phyloP scores from a whole-genome alignment of 2,329 filamentous ascomycete species.

The Aspergillus hiratsukae region DNA sequence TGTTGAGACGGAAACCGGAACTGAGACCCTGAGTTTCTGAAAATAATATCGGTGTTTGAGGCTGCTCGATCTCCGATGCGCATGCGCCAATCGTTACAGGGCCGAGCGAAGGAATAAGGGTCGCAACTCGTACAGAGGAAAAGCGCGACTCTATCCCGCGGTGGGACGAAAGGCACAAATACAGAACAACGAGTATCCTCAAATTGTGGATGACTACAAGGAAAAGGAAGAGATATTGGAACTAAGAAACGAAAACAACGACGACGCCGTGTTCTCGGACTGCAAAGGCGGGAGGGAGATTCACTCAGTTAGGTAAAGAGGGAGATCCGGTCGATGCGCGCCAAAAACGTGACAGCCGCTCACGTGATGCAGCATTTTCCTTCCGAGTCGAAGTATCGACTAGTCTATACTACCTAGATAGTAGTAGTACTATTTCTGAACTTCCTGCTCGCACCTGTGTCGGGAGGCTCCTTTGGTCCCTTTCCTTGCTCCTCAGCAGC shows the following conservation, averaged over 20 bases:
- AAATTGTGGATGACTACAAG: background rate
- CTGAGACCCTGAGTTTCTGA: background rate
- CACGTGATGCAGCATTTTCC: slow-evolving; percentile 31
- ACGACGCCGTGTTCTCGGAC: slow-evolving; percentile 5
- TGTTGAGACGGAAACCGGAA: slow-evolving; percentile 1
- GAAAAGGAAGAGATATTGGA: background rate
- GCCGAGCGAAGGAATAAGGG: slow-evolving; percentile 19
- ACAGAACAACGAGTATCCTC: background rate
- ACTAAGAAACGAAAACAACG: slow-evolving; percentile 1
- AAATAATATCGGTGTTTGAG: slow-evolving; percentile 15
- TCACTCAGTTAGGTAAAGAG: slow-evolving; percentile 11
- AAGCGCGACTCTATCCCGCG: slow-evolving; percentile 14
- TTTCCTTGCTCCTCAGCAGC: slow-evolving; percentile 10
- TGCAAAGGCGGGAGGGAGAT: slow-evolving; percentile 15
- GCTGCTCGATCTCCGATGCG: slow-evolving; percentile 20
- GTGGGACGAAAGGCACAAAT: slow-evolving; percentile 7
- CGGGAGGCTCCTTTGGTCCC: slow-evolving; percentile 1
- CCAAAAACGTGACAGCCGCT: slow-evolving; percentile 29
- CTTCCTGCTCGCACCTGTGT: background rate
- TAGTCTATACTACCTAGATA: too few species aligned
- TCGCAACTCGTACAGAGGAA: slow-evolving; percentile 24
- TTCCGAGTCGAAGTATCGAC: slow-evolving; percentile 4
- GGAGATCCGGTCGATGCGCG: slow-evolving; percentile 23
- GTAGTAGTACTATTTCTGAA: background rate
- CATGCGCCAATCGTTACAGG: slow-evolving; percentile 27